A percentile compares a stretch with the other conserved stretches of the same genome.
These are phyloP conservation scores for Aspergillus thermomutatus DNA, from an alignment of 2,329 filamentous ascomycete genomes.

Conservation along the genomic window DNA sequence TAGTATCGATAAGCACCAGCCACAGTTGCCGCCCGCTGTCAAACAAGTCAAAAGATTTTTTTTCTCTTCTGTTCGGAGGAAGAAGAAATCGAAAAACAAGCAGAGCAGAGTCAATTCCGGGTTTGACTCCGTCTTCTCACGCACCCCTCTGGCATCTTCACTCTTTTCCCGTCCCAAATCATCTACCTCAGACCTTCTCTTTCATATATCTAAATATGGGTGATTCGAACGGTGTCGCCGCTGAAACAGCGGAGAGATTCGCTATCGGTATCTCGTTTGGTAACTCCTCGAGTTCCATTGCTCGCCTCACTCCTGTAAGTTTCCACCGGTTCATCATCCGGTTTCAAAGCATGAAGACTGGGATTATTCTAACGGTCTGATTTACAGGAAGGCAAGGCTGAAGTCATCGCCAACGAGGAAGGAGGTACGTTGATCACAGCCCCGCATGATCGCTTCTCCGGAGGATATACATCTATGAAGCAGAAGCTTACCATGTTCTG, in stretches of 20 bases:
- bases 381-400: constrained; percentile 77
- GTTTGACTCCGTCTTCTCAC: constrained; percentile 3
- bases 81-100: constrained; percentile 9
- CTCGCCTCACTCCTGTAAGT: constrained; percentile 67
- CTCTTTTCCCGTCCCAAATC: constrained; percentile 16
- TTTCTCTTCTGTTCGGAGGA: constrained; percentile 15
- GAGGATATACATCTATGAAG: background rate
- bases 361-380: background rate
- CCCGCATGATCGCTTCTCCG: background rate
- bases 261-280: constrained; percentile 97
- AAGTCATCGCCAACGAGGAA: constrained; percentile 98
- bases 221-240: constrained; percentile 50
- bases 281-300: constrained; percentile 98
- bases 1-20: constrained; percentile 36
- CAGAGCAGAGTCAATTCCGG: constrained; percentile 3
- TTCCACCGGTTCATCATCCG: constrained; percentile 1
- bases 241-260: constrained; percentile 49
- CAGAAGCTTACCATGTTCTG: constrained; percentile 16
- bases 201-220: constrained; percentile 37
- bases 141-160: constrained; percentile 18
- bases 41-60: constrained; percentile 37
- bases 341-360: background rate
- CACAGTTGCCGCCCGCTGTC: constrained; percentile 24
- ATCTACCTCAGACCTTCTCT: constrained; percentile 9
- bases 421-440: constrained; percentile 62